Base-by-base conservation (phyloP, 352 stramenopile species). In the Phytophthora citrophthora region DNA sequence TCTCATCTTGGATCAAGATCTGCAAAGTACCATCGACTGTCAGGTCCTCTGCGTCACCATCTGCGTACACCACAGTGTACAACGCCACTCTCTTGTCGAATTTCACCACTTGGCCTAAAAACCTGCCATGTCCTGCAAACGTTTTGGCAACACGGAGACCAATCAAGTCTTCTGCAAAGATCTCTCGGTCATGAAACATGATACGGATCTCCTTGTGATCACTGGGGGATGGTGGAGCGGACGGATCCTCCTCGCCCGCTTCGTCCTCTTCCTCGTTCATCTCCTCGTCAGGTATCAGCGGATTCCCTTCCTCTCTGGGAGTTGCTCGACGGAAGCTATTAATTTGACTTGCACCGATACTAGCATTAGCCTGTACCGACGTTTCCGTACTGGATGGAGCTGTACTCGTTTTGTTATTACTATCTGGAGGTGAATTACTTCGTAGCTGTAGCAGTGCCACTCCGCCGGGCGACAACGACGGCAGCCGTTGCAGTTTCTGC, bases 71-170 rank as follows among this genome's bases (percentile, higher is more conserved):
- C n/a, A 94, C 74, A 8, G 87, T 95, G 50, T 92, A 95, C 20
- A 86, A 49, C 34, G 75, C 63, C 43, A 72, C 76, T 3, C 72
- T 68, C n/a, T 85, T 74, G 69, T 95, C 85, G 61, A 93, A 95
- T 59, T 93, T 93, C 47, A 95, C 82, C 4, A 95, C 83, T 68
- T 95, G 86, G 1, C 87, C 87, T n/a, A 95, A 55, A 50, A 95
- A 95, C 5, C 85, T 78, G n/a, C 87, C 87, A 46, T 90, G 70
- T 4, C 83, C 81, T 20, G 77, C 79, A 64, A 95, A 94, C 23
- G 83, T 92, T 65, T 95, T 95, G 53, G 83, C 83, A 2, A 95
- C 86, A n/a, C 87, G 85, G 13, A 94, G 60, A 0, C 87, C 87
- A 43, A 95, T 88, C 11, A 95, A 67, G 31, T 93, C 86, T 48